These are phyloP conservation scores for Fusarium brevicatenulatum DNA, from an alignment of 2,329 filamentous ascomycete genomes.

Conservation along the genomic window DNA sequence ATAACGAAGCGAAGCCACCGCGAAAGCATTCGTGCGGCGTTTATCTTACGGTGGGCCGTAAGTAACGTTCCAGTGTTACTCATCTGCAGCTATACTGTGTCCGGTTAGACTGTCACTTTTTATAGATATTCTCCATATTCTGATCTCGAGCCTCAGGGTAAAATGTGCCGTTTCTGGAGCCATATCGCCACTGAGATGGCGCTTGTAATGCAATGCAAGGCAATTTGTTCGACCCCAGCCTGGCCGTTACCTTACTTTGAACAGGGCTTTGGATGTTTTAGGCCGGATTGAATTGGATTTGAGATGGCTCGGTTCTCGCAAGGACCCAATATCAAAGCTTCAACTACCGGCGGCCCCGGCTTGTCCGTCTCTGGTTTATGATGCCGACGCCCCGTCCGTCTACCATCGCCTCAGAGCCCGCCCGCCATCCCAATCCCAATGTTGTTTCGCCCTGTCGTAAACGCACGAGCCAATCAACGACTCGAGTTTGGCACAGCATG, in stretches of 20 bases:
- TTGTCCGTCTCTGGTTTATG: slow-evolving; percentile 20
- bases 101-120: slow-evolving; percentile 30
- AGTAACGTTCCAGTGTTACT: slow-evolving; percentile 38
- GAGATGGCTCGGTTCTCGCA: slow-evolving; percentile 10
- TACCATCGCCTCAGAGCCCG: slow-evolving; percentile 29
- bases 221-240: slow-evolving; percentile 8
- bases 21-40: slow-evolving; percentile 32
- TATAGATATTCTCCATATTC: slow-evolving; percentile 33
- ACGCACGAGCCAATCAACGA: slow-evolving; percentile 16
- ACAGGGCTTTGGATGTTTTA: neutral
- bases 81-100: slow-evolving; percentile 13
- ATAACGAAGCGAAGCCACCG: slow-evolving; percentile 10
- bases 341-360: slow-evolving; percentile 39
- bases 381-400: slow-evolving; percentile 6
- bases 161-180: slow-evolving; percentile 30
- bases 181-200: slow-evolving; percentile 29
- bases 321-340: slow-evolving; percentile 18
- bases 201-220: slow-evolving; percentile 30
- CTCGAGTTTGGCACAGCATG: neutral
- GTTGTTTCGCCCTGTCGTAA: slow-evolving; percentile 20
- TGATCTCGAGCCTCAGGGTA: slow-evolving; percentile 30
- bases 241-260: slow-evolving; percentile 10
- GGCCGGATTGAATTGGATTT: slow-evolving; percentile 1
- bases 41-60: slow-evolving; percentile 31
- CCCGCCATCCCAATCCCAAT: slow-evolving; percentile 23